A percentile compares a stretch with the other conserved stretches of the same genome.
Conservation (phyloP, 805 yeast genomes). For the Cyberlindnera petersonii region DNA sequence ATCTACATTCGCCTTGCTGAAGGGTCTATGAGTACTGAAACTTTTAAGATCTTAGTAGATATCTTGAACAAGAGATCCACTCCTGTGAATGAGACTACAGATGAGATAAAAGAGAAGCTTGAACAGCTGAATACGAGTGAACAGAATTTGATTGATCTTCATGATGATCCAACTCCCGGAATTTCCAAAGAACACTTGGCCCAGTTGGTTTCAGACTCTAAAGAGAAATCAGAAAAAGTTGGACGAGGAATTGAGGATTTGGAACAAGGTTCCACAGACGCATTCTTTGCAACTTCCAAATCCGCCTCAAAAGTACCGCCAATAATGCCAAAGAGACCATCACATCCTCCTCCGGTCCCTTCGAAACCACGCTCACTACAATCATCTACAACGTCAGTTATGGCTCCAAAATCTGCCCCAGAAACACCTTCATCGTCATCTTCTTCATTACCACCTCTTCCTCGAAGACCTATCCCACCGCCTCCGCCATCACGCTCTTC, state of each 20-base stretch:
- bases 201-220: slow-evolving; percentile 14
- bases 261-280: slow-evolving; percentile 23
- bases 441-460: slow-evolving; percentile 23
- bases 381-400: slow-evolving; percentile 6
- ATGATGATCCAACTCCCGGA: slow-evolving; percentile 20
- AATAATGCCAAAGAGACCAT: slow-evolving; percentile 12
- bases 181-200: slow-evolving; percentile 22
- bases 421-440: slow-evolving; percentile 7
- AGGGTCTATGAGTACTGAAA: slow-evolving; percentile 55
- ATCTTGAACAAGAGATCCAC: slow-evolving; percentile 24
- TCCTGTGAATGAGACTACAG: slow-evolving; percentile 23
- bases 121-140: slow-evolving; percentile 27
- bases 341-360: slow-evolving; percentile 26
- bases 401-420: slow-evolving; percentile 27
- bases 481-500: slow-evolving; percentile 29
- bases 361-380: slow-evolving; percentile 23
- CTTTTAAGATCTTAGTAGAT: slow-evolving; percentile 26
- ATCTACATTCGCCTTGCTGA: slow-evolving; percentile 79
- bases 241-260: slow-evolving; percentile 35
- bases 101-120: slow-evolving; percentile 19
- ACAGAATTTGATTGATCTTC: slow-evolving; percentile 28
- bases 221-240: slow-evolving; percentile 13
- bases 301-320: slow-evolving; percentile 1
- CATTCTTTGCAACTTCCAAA: slow-evolving; percentile 14
- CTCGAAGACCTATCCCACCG: slow-evolving; percentile 27